Evolutionary conservation across 1,284 basidiomycete species (phyloP), one percentile per base, ranked within the genome.

Genomic region (Mycena sp.): DNA sequence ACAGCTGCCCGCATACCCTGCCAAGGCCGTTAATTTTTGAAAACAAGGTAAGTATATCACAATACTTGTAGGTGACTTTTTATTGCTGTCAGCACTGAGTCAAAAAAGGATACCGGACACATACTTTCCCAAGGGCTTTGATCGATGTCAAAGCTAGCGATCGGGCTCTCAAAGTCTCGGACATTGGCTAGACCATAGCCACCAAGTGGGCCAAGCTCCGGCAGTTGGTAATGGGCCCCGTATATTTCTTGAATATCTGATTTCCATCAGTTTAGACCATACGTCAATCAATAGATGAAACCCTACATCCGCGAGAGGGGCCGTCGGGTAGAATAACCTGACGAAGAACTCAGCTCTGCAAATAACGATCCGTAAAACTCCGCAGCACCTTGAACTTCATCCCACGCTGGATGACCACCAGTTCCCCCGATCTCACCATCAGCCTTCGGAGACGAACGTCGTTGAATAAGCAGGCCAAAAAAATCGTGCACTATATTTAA

Each of bases 161-260:
- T 71, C 5, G 89, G 89, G 40, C 72, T 77, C 71, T 90, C 86
- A 65, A 91, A 91, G 72, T 91, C 89, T 43, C 88, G 78, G 30
- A 83, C 68, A 68, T 88, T 86, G 2, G 87, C 87, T 17, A 89
- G 78, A n/a, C 86, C 87, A 69, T 87, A 80, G 3, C 84, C 83
- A 25, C 89, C 89, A 11, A 91, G 77, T 3, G 88, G 88, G 5
- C 89, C 89, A 11, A 90, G 81, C 61, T 90, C 87, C 2, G 89
- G 88, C 11, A 91, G 81, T 58, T 83, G 78, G 70, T 86, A 91
- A 70, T 88, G 88, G 3, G 83, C 81, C 37, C 88, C 87, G 65
- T 80, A 91, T 17, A 88, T 80, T 69, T 89, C 87, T 73, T 86
- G 83, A 55, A 86, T 83, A 71, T 85, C 84, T 86, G 55, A 11